phyloP scores from a whole-genome alignment of 352 stramenopile species.

The Peronosclerospora sorghi region DNA sequence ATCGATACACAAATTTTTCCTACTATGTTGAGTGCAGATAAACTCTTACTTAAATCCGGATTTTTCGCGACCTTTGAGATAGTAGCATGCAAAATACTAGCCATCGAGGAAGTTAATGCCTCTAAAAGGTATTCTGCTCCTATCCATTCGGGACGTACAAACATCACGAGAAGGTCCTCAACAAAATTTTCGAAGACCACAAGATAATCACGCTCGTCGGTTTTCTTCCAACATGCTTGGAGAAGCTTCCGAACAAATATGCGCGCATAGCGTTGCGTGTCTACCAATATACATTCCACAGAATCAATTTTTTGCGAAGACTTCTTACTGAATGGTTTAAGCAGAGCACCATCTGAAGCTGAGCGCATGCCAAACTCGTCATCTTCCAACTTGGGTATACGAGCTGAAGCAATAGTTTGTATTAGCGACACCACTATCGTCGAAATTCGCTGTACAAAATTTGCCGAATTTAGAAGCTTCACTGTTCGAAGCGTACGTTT shows the following conservation, averaged over 20 bases:
- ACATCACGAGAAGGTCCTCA: slow-evolving; percentile 76
- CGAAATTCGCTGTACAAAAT: slow-evolving; percentile 55
- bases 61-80: slow-evolving; percentile 49
- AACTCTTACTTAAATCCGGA: slow-evolving; percentile 47
- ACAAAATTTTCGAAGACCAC: slow-evolving; percentile 73
- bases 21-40: slow-evolving; percentile 57
- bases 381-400: slow-evolving; percentile 2
- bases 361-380: background rate
- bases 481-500: slow-evolving; percentile 65
- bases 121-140: slow-evolving; percentile 70
- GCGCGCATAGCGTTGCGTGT: slow-evolving; percentile 25
- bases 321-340: slow-evolving; percentile 13
- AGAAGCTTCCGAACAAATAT: slow-evolving; percentile 43
- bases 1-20: slow-evolving; percentile 75
- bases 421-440: slow-evolving; percentile 55
- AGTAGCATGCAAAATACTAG: slow-evolving; percentile 49
- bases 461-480: slow-evolving; percentile 42
- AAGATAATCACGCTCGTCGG: slow-evolving; percentile 63
- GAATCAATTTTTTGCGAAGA: slow-evolving; percentile 4
- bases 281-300: slow-evolving; percentile 13
- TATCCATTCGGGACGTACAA: slow-evolving; percentile 65
- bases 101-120: slow-evolving; percentile 50
- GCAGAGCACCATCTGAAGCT: slow-evolving; percentile 5
- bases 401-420: slow-evolving; percentile 29
- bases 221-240: slow-evolving; percentile 74